phyloP scores from a whole-genome alignment of 306 rosid genomes.

The Datisca glomerata region DNA sequence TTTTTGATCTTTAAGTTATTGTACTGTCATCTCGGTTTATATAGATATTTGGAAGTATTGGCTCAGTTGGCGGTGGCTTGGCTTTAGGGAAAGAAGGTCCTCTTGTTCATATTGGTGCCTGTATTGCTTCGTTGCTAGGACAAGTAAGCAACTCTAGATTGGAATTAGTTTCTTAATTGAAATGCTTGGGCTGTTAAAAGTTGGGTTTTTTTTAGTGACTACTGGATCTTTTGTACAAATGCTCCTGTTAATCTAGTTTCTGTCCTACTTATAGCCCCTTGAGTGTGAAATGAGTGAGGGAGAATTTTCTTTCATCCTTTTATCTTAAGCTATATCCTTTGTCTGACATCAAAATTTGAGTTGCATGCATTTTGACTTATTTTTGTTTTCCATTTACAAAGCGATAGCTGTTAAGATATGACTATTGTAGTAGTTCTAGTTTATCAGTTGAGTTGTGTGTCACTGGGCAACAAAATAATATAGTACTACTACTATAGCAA shows the following conservation, averaged over 20 bases:
- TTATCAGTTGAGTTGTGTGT: no score
- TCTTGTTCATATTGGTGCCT: conserved; percentile 97
- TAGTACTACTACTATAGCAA: no score
- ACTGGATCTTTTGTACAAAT: not conserved
- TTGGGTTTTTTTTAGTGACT: no score
- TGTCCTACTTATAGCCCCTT: not conserved
- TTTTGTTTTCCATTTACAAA: no score
- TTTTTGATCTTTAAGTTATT: conserved; percentile 6
- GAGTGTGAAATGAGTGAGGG: not conserved
- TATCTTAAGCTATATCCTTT: no score
- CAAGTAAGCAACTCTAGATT: conserved; percentile 48
- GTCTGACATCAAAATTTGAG: no score
- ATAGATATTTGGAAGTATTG: conserved; percentile 96
- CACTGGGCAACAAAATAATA: no score
- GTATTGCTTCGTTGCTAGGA: conserved; percentile 97
- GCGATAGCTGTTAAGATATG: no score
- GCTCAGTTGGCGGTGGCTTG: conserved; percentile 96
- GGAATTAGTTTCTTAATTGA: no score
- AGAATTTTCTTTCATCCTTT: not conserved
- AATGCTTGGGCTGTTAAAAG: no score
- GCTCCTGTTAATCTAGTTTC: not conserved
- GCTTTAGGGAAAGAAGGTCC: conserved; percentile 99
- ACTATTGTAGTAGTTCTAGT: no score
- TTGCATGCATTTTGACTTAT: no score
- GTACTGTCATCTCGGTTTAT: conserved; percentile 12